These are phyloP conservation scores for Trichosporon sp. DNA, from an alignment of 1,284 basidiomycete species.

Conservation along the genomic window DNA sequence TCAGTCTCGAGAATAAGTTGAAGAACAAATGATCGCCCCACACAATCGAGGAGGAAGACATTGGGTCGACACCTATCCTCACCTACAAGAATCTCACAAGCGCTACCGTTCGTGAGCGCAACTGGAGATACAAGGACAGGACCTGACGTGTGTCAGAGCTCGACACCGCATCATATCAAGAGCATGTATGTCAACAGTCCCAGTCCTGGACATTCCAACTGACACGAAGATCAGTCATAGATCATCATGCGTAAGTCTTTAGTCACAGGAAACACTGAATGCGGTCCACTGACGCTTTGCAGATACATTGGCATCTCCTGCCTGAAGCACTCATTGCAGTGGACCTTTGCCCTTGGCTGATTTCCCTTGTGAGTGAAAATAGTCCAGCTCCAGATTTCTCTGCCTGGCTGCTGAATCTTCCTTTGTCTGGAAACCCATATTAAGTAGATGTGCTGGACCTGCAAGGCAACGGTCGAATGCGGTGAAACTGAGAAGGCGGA, in stretches of 20 bases:
- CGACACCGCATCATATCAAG: not conserved
- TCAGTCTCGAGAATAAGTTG: conserved; percentile 8
- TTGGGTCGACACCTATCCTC: not conserved
- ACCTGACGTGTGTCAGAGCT: not conserved
- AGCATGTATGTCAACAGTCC: not conserved
- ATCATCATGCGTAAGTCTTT: not conserved
- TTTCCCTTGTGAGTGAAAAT: too few species aligned
- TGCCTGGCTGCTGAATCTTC: too few species aligned
- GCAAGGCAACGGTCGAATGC: too few species aligned
- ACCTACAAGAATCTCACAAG: too few species aligned
- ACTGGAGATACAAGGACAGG: too few species aligned
- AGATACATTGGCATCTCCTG: not conserved
- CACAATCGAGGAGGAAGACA: not conserved
- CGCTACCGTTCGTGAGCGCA: too few species aligned
- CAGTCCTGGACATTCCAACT: not conserved
- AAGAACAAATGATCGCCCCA: not conserved
- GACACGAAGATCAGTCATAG: not conserved
- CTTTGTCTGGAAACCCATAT: too few species aligned
- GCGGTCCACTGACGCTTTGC: not conserved
- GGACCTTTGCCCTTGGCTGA: too few species aligned
- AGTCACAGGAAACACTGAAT: not conserved
- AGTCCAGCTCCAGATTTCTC: too few species aligned
- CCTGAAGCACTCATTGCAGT: too few species aligned
- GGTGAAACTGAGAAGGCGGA: too few species aligned
- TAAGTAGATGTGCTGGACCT: too few species aligned